Conservation (phyloP, 225 moss, liverwort and hornwort species). For the Ulota crispa region DNA sequence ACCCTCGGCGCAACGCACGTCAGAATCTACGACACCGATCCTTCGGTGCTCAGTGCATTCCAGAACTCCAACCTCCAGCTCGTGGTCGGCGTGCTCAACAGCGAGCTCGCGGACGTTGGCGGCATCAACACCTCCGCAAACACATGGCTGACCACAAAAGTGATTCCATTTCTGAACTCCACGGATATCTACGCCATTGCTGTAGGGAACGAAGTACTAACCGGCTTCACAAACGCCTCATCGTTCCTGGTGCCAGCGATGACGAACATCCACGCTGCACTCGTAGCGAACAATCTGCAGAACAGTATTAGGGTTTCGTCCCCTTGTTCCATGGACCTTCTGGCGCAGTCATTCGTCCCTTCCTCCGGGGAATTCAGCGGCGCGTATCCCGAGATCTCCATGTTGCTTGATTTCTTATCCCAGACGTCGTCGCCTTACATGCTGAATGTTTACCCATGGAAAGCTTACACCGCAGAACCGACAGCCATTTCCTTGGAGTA, state of each 20-base stretch:
- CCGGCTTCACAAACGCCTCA: slow-evolving; percentile 24
- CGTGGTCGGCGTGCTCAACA: slow-evolving; percentile 61
- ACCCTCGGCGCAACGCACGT: slow-evolving; percentile 50
- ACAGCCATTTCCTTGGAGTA: slow-evolving; percentile 52
- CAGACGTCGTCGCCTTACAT: slow-evolving; percentile 55
- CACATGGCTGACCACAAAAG: slow-evolving; percentile 53
- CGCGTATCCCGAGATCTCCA: slow-evolving; percentile 17
- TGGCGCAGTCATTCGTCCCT: slow-evolving; percentile 58
- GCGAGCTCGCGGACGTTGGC: slow-evolving; percentile 48
- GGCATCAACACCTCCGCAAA: slow-evolving; percentile 40
- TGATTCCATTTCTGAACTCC: slow-evolving; percentile 42
- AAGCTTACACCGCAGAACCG: slow-evolving; percentile 61
- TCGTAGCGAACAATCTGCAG: slow-evolving; percentile 50
- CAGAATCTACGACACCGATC: slow-evolving; percentile 57
- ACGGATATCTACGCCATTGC: slow-evolving; percentile 56
- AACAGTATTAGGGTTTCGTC: slow-evolving; percentile 59
- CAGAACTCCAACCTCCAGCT: slow-evolving; percentile 54
- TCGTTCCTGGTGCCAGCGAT: slow-evolving; percentile 64
- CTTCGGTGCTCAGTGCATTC: slow-evolving; percentile 51
- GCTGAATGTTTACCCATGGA: slow-evolving; percentile 78
- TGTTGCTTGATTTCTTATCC: slow-evolving; percentile 54
- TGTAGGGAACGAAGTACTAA: slow-evolving; percentile 68
- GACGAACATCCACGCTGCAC: slow-evolving; percentile 56
- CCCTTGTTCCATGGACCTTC: slow-evolving; percentile 54
- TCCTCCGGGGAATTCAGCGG: slow-evolving; percentile 48